A percentile compares a stretch with the other conserved stretches of the same genome.
Conservation (phyloP, 768 basidiomycete genomes). For the Psilocybe tampanensis region DNA sequence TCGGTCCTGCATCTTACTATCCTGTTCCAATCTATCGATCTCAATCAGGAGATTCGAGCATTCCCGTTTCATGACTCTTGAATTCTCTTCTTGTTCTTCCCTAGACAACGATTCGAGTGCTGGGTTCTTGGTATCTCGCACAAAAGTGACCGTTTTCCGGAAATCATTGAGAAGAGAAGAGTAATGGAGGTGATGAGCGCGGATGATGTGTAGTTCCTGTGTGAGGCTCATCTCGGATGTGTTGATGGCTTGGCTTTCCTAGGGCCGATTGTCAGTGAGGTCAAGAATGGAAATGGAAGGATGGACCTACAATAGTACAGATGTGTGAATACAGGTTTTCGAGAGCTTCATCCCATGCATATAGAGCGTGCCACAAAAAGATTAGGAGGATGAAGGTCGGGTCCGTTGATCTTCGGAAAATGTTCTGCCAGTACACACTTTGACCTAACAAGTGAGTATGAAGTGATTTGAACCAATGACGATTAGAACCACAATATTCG, state of each 20-base stretch:
- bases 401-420: constrained; percentile 43
- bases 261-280: not conserved
- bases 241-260: constrained; percentile 20
- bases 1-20: constrained; percentile 42
- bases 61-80: constrained; percentile 41
- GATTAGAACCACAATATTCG: not conserved
- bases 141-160: constrained; percentile 47
- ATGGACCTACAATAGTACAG: constrained; percentile 41
- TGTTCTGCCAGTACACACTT: constrained; percentile 50
- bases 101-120: constrained; percentile 39
- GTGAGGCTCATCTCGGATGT: constrained; percentile 38
- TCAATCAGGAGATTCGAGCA: constrained; percentile 49
- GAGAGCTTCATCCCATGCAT: constrained; percentile 63
- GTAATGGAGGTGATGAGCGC: constrained; percentile 59
- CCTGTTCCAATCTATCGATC: constrained; percentile 49
- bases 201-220: constrained; percentile 53
- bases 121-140: constrained; percentile 51
- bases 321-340: constrained; percentile 56
- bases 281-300: not conserved
- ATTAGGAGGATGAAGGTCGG: constrained; percentile 58
- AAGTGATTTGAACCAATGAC: not conserved
- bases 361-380: constrained; percentile 60
- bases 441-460: constrained; percentile 28
- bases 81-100: constrained; percentile 20
- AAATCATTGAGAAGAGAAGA: constrained; percentile 56